Conservation (phyloP, 805 yeast genomes). For the Candida railenensis region DNA sequence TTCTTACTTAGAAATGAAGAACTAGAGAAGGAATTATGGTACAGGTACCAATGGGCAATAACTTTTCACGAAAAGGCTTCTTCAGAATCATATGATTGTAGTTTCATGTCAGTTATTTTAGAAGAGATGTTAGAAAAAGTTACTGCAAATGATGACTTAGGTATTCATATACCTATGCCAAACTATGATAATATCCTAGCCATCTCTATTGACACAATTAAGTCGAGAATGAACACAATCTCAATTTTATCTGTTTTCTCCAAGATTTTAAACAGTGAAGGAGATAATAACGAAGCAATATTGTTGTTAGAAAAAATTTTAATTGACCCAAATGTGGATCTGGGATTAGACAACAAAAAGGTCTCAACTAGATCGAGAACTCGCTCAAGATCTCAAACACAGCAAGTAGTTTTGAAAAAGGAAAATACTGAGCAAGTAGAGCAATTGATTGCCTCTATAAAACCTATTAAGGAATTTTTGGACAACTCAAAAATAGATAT, state of each 20-base stretch:
- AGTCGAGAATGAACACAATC: slow-evolving; percentile 66
- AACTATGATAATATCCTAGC: slow-evolving; percentile 63
- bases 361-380: slow-evolving; percentile 10
- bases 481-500: slow-evolving; percentile 62
- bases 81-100: slow-evolving; percentile 26
- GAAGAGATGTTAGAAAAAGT: slow-evolving; percentile 14
- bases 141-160: background rate
- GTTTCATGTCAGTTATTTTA: slow-evolving; percentile 23
- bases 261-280: slow-evolving; percentile 39
- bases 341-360: slow-evolving; percentile 7
- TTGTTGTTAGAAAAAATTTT: slow-evolving; percentile 48
- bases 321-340: slow-evolving; percentile 17
- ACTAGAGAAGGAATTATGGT: slow-evolving; percentile 6
- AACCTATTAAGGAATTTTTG: slow-evolving; percentile 62
- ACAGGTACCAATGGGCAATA: slow-evolving; percentile 36
- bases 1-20: slow-evolving; percentile 5
- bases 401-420: slow-evolving; percentile 12
- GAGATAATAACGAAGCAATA: slow-evolving; percentile 32
- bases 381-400: slow-evolving; percentile 2
- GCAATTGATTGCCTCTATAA: slow-evolving; percentile 17
- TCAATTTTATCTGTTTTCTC: slow-evolving; percentile 69
- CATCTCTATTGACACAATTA: slow-evolving; percentile 49
- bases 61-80: slow-evolving; percentile 23
- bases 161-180: slow-evolving; percentile 42
- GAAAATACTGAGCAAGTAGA: slow-evolving; percentile 5